phyloP scores from a whole-genome alignment of 345 rosid genomes.

The Acer yangbiense region DNA sequence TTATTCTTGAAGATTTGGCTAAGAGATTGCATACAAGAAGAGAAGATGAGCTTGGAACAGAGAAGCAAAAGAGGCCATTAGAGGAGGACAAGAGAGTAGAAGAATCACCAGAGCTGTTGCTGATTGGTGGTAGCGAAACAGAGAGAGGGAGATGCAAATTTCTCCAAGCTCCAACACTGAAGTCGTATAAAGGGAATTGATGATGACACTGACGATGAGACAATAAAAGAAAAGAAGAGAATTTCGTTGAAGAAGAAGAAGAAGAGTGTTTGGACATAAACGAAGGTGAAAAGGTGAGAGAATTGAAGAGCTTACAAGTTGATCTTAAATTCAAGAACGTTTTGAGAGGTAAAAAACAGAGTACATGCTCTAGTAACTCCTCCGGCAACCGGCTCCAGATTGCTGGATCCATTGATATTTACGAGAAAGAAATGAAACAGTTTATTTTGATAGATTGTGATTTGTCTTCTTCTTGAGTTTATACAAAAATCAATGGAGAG shows the following conservation, averaged over 20 bases:
- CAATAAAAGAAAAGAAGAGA: conserved; percentile 71
- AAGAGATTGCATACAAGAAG: conserved; percentile 68
- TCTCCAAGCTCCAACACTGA: conserved; percentile 56
- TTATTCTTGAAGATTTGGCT: conserved; percentile 57
- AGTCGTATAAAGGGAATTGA: conserved; percentile 62
- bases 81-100: conserved; percentile 59
- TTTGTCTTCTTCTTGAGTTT: no score
- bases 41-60: conserved; percentile 46
- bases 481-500: no score
- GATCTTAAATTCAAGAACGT: conserved; percentile 58
- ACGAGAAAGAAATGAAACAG: background rate
- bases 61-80: conserved; percentile 73
- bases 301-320: conserved; percentile 62
- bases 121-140: conserved; percentile 22
- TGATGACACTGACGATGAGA: conserved; percentile 67
- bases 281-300: conserved; percentile 54
- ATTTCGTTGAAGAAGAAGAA: conserved; percentile 26
- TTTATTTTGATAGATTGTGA: no score
- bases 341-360: conserved; percentile 64
- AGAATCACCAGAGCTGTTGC: conserved; percentile 16
- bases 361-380: conserved; percentile 64
- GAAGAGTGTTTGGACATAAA: conserved; percentile 58
- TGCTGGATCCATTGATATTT: conserved; percentile 62
- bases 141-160: conserved; percentile 44
- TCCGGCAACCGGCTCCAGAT: conserved; percentile 76